Evolutionary conservation across 2,329 filamentous ascomycete species (phyloP).

Genomic region (Hymenoscyphus albidus): DNA sequence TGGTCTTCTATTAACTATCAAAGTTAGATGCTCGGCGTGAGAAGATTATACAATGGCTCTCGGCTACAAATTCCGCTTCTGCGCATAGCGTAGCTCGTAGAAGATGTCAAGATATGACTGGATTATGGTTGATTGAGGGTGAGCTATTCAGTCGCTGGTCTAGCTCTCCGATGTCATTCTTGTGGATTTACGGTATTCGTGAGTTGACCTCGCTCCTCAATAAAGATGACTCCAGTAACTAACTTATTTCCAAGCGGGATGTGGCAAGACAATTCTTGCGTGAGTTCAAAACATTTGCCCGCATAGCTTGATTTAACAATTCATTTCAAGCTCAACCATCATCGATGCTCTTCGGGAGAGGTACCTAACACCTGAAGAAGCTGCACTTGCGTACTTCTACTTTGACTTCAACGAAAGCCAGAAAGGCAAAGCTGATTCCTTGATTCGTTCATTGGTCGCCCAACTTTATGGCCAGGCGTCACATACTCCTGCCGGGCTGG

Average conservation of each 20-base stretch:
- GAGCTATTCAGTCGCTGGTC: constrained; percentile 35
- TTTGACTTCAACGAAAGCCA: constrained; percentile 37
- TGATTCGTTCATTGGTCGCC: constrained; percentile 33
- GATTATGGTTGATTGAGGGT: constrained; percentile 36
- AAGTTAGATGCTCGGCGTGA: constrained; percentile 1
- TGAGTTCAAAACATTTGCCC: not conserved
- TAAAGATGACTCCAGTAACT: not conserved
- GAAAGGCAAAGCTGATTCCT: constrained; percentile 35
- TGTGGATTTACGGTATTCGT: constrained; percentile 38
- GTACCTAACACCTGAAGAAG: constrained; percentile 8
- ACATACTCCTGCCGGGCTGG: constrained; percentile 21
- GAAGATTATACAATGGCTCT: constrained; percentile 9
- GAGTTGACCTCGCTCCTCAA: not conserved
- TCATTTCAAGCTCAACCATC: constrained; percentile 23
- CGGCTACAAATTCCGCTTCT: not conserved
- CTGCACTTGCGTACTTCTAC: constrained; percentile 38
- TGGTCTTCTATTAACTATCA: not conserved
- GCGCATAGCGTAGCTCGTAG: constrained; percentile 2
- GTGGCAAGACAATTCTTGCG: constrained; percentile 13
- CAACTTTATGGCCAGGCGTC: constrained; percentile 31
- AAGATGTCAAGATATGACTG: constrained; percentile 21
- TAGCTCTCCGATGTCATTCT: constrained; percentile 26
- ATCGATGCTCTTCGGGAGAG: constrained; percentile 28
- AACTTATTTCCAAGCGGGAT: not conserved
- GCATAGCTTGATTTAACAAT: not conserved